A percentile compares a stretch with the other conserved stretches of the same genome.
phyloP scores from a whole-genome alignment of 106 monocot genomes.

The Alisma plantagoaquatica region DNA sequence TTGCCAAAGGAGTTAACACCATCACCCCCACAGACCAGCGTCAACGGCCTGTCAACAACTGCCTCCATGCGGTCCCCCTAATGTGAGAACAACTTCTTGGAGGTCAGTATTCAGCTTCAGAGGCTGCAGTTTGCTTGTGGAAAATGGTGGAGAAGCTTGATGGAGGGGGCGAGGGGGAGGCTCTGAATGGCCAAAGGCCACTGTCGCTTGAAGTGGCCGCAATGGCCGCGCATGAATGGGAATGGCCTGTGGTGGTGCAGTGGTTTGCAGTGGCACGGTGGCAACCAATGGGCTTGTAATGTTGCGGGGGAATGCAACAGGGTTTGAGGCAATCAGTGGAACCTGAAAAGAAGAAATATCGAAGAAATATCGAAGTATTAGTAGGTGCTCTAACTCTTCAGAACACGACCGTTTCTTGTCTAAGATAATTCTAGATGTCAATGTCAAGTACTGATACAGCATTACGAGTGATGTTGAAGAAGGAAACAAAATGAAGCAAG shows the following conservation, averaged over 20 bases:
- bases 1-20: too few species aligned
- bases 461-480: too few species aligned
- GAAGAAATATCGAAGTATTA: too few species aligned
- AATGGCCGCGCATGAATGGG: constrained; percentile 33
- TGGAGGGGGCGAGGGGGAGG: not conserved
- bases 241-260: constrained; percentile 14
- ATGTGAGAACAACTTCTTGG: constrained; percentile 63
- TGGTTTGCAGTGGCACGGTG: constrained; percentile 3
- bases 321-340: too few species aligned
- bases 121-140: constrained; percentile 14
- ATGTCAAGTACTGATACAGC: too few species aligned
- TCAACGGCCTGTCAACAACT: not conserved
- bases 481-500: too few species aligned
- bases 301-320: constrained; percentile 20
- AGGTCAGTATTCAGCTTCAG: constrained; percentile 45
- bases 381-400: too few species aligned
- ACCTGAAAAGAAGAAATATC: too few species aligned
- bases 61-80: constrained; percentile 54
- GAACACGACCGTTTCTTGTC: too few species aligned
- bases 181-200: constrained; percentile 25
- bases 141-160: not conserved
- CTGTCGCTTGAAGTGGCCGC: not conserved
- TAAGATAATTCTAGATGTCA: too few species aligned
- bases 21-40: too few species aligned
- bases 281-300: not conserved